Evolutionary conservation across 139 green algal genomes (phyloP).

Genomic region (Dunaliella primolecta): DNA sequence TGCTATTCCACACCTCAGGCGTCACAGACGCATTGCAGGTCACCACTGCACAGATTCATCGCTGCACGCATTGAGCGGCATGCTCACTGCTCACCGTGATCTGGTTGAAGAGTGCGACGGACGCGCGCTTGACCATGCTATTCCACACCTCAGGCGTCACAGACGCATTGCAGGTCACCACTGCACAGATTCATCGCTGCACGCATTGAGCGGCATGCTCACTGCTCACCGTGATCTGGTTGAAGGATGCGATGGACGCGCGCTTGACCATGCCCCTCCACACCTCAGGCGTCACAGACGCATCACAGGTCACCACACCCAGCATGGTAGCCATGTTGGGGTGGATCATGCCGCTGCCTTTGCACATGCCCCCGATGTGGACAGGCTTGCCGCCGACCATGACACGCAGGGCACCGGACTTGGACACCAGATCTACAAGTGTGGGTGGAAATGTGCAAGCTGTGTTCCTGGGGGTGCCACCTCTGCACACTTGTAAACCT

Average conservation of each 20-base stretch:
- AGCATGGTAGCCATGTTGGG: slow-evolving; percentile 99
- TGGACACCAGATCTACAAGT: slow-evolving; percentile 65
- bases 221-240: slow-evolving; percentile 55
- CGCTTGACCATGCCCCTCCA: slow-evolving; percentile 80
- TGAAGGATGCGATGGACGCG: slow-evolving; percentile 72
- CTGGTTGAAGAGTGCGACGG: slow-evolving; percentile 70
- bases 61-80: too few relatives aligned
- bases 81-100: too few relatives aligned
- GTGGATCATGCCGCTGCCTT: slow-evolving; percentile 99
- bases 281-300: slow-evolving; percentile 62
- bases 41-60: too few relatives aligned
- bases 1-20: slow-evolving; percentile 68
- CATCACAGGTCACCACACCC: slow-evolving; percentile 91
- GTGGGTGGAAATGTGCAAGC: background rate
- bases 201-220: too few relatives aligned
- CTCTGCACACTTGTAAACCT: background rate
- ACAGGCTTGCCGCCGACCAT: slow-evolving; percentile 60
- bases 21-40: slow-evolving; percentile 88
- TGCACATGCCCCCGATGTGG: slow-evolving; percentile 88
- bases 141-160: slow-evolving; percentile 76
- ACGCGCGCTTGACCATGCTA: slow-evolving; percentile 66
- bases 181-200: too few relatives aligned
- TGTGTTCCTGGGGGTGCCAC: background rate
- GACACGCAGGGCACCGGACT: slow-evolving; percentile 82
- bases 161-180: slow-evolving; percentile 92